Conservation (phyloP, 495 filamentous ascomycete genomes). For the Margaritispora aquatica region DNA sequence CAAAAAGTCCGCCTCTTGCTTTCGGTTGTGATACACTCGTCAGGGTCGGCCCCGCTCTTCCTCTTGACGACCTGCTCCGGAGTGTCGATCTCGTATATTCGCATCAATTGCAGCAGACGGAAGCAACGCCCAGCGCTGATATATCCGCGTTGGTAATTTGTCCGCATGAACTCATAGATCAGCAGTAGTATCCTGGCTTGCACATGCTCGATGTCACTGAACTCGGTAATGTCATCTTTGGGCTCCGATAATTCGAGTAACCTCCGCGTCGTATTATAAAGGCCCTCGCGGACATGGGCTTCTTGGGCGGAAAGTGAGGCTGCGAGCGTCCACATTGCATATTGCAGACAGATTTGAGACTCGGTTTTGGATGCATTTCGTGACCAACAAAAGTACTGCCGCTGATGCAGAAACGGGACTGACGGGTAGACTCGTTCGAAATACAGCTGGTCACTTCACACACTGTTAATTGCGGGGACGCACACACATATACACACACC, state of each 20-base stretch:
- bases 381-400: background rate
- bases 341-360: background rate
- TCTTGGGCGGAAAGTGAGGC: background rate
- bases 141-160: background rate
- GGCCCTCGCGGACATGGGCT: background rate
- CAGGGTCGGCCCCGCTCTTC: background rate
- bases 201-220: background rate
- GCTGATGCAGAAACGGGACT: background rate
- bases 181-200: background rate
- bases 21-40: background rate
- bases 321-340: conserved; percentile 1
- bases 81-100: background rate
- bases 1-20: background rate
- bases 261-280: background rate
- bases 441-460: conserved; percentile 1
- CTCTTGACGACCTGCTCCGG: background rate
- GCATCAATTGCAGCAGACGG: conserved; percentile 1
- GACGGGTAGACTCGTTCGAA: conserved; percentile 1
- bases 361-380: background rate
- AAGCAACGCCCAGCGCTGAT: background rate
- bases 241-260: background rate
- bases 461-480: too few species aligned
- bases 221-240: background rate
- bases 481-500: too few species aligned
- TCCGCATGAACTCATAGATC: conserved; percentile 1